Percentiles rank a stretch among this genome's conserved stretches.
Conservation (phyloP, 148 eudicot species). For the Chenopodium formosanum region DNA sequence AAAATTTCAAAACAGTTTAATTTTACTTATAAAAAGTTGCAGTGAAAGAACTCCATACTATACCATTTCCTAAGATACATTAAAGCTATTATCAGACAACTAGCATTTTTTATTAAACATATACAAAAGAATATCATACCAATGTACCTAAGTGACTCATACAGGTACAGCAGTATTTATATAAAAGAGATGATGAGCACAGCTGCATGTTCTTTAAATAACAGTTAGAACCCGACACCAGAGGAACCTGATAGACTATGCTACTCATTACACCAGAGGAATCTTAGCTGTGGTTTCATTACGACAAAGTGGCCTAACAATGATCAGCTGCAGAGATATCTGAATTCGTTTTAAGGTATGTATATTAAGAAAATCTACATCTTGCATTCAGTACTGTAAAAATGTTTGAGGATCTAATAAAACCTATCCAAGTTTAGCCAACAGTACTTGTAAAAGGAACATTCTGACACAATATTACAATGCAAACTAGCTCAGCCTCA, state of each 20-base stretch:
- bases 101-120: too few relatives aligned
- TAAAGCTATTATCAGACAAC: not conserved
- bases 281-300: too few relatives aligned
- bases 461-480: not conserved
- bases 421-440: not conserved
- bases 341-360: not conserved
- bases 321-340: not conserved
- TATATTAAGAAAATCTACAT: not conserved
- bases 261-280: too few relatives aligned
- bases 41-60: not conserved
- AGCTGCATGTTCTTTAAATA: not conserved
- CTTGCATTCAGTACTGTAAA: not conserved
- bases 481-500: not conserved
- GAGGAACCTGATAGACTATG: too few relatives aligned
- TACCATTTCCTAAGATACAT: not conserved
- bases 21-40: not conserved
- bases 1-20: constrained; percentile 19
- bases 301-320: not conserved
- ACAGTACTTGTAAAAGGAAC: not conserved
- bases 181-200: not conserved
- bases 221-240: too few relatives aligned
- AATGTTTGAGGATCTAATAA: not conserved
- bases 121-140: too few relatives aligned
- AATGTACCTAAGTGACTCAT: not conserved
- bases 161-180: not conserved